Evolutionary conservation across 1,139 yeast species (phyloP), one percentile per base, ranked within the genome.

Genomic region (Yamadazyma atmosphaerica): DNA sequence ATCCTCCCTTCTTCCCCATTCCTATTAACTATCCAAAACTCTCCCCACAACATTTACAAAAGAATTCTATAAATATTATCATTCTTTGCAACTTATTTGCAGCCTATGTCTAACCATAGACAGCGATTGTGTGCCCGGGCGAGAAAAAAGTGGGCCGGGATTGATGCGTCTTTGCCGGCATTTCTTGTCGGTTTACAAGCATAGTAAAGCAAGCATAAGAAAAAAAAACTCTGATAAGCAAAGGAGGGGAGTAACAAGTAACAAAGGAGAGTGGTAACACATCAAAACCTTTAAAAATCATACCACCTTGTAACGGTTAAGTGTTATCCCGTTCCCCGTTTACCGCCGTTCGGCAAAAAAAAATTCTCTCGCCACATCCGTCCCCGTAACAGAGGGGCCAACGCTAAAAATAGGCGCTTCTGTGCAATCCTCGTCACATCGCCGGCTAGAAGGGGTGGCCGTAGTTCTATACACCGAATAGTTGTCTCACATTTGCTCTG

Each of bases 401-500:
- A 19, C 22, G 8, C 22, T 19, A 19, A 6, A 19, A 19, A 19
- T 19, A 7, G 8, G 29, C 7, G 29, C 17, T n/a, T n/a, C n/a
- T n/a, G 11, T 13, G 7, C 10, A 16, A 21, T 4, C 15, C 4
- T 13, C 8, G 31, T 14, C 31, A 28, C 21, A 9, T 28, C 31
- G 21, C 21, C 31, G 10, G 31, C 16, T 28, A 28, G 9, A 21
- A 28, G 12, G 21, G 21, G 16, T 15, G 31, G 7, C 19, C 16
- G 10, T 4, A 13, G 31, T 16, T 7, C n/a, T 28, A n/a, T 28
- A 9, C 16, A 12, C 31, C 15, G 31, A 13, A 14, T 13, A 15
- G 16, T 7, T 26, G 31, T 28, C 31, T 28, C 31, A 28, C 31
- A 28, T 24, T 26, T 28, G 31, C 31, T 23, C 23, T 7, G 8